Conservation (phyloP, 352 stramenopile species). For the Halophytophthora batemanensis region DNA sequence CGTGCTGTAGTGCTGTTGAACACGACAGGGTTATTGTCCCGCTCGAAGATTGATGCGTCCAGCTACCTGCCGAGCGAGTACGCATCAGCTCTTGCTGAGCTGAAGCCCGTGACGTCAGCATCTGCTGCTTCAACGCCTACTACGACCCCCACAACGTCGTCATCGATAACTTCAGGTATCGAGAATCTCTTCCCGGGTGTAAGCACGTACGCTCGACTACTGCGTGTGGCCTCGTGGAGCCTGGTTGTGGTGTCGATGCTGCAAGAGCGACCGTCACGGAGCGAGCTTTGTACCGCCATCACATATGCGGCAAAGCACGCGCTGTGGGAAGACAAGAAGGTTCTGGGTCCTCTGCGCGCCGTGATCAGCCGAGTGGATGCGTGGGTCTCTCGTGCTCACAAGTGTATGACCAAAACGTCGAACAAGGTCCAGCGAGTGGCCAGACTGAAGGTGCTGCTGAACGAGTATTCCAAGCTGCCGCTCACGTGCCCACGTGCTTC, state of each 20-base stretch:
- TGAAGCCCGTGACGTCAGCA: slow-evolving; percentile 2
- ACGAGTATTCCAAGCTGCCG: slow-evolving; percentile 88
- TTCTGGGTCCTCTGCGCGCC: slow-evolving; percentile 50
- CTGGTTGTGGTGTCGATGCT: slow-evolving; percentile 70
- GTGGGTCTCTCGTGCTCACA: slow-evolving; percentile 81
- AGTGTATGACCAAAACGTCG: slow-evolving; percentile 62
- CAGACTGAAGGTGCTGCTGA: slow-evolving; percentile 70
- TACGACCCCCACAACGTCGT: slow-evolving; percentile 1
- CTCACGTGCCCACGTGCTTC: slow-evolving; percentile 52
- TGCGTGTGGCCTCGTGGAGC: slow-evolving; percentile 71
- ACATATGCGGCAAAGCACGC: slow-evolving; percentile 55
- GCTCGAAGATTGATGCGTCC: slow-evolving; percentile 23
- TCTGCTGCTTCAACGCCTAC: slow-evolving; percentile 6
- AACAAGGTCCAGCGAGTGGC: slow-evolving; percentile 58
- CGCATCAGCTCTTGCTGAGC: slow-evolving; percentile 32
- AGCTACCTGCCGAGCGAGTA: slow-evolving; percentile 52
- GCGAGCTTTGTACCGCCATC: slow-evolving; percentile 55
- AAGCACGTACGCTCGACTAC: slow-evolving; percentile 52
- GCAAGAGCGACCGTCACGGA: slow-evolving; percentile 70
- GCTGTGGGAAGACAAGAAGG: slow-evolving; percentile 77
- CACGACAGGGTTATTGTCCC: slow-evolving; percentile 31
- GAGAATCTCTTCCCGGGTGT: slow-evolving; percentile 73
- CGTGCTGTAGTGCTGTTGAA: slow-evolving; percentile 57
- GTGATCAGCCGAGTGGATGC: slow-evolving; percentile 76
- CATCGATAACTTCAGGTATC: slow-evolving; percentile 25